These are phyloP conservation scores for Dichotomocladium elegans DNA, from an alignment of 371 early-diverging fungal genomes.

Conservation along the genomic window DNA sequence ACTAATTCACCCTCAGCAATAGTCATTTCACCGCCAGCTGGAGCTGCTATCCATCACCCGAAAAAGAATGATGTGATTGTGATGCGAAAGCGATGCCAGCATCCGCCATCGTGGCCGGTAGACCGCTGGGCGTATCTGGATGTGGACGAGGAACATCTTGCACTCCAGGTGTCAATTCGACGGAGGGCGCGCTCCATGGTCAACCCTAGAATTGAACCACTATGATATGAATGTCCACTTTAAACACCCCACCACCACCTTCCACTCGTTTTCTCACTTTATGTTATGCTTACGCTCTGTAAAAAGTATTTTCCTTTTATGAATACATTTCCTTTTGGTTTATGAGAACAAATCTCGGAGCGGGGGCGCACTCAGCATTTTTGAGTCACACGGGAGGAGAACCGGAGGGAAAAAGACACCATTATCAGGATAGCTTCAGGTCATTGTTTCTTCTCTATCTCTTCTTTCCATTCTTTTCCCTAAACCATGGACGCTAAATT, in stretches of 20 bases:
- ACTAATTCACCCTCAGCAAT: background rate
- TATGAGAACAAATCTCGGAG: too few species aligned
- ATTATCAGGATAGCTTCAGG: too few species aligned
- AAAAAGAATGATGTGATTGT: background rate
- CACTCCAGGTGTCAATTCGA: background rate
- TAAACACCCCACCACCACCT: background rate
- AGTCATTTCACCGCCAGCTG: background rate
- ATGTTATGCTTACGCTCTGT: too few species aligned
- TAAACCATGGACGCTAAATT: background rate
- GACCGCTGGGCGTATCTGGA: background rate
- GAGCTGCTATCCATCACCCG: too few species aligned
- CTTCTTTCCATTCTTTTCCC: too few species aligned
- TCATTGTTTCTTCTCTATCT: too few species aligned
- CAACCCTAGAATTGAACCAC: constrained; percentile 1
- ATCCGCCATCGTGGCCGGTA: background rate
- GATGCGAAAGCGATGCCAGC: background rate
- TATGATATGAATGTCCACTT: background rate
- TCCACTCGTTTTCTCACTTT: background rate
- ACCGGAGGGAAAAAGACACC: too few species aligned
- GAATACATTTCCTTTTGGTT: too few species aligned
- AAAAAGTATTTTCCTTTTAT: too few species aligned
- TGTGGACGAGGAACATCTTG: background rate
- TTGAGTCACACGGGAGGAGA: too few species aligned
- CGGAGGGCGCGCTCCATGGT: constrained; percentile 5
- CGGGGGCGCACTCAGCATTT: too few species aligned